These are phyloP conservation scores for Thraustotheca clavata DNA, from an alignment of 352 stramenopile genomes.

Conservation along the genomic window DNA sequence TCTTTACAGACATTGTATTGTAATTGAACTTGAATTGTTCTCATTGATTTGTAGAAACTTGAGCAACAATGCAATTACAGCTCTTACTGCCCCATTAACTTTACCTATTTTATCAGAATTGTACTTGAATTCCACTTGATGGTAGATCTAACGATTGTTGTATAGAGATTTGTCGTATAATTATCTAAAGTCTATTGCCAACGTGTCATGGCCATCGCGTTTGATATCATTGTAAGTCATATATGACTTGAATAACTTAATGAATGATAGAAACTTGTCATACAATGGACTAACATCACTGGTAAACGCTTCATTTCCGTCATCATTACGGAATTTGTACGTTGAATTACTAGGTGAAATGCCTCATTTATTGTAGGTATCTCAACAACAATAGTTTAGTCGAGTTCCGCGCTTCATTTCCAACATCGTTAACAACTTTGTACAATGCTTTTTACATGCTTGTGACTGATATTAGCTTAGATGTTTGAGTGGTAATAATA, in stretches of 20 bases:
- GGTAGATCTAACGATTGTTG: neutral
- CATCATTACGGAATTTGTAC: constrained; percentile 3
- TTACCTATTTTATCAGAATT: neutral
- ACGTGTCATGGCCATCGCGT: neutral
- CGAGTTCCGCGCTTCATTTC: constrained; percentile 2
- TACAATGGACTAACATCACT: neutral
- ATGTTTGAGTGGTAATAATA: neutral
- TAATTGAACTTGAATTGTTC: neutral
- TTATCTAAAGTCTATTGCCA: neutral
- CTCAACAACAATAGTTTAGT: constrained; percentile 2
- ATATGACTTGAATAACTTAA: neutral
- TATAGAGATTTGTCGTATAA: neutral
- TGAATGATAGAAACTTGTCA: neutral
- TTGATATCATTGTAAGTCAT: neutral
- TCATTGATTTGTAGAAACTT: neutral
- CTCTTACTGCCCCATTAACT: neutral
- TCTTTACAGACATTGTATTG: neutral
- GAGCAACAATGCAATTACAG: neutral
- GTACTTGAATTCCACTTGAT: neutral
- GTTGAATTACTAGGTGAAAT: too few species aligned
- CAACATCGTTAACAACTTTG: neutral
- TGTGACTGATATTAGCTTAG: neutral
- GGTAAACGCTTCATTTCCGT: neutral
- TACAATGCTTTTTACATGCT: neutral
- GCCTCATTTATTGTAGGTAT: neutral